Evolutionary conservation across 805 yeast genomes (phyloP).

Genomic region (Pichia scutulata): DNA sequence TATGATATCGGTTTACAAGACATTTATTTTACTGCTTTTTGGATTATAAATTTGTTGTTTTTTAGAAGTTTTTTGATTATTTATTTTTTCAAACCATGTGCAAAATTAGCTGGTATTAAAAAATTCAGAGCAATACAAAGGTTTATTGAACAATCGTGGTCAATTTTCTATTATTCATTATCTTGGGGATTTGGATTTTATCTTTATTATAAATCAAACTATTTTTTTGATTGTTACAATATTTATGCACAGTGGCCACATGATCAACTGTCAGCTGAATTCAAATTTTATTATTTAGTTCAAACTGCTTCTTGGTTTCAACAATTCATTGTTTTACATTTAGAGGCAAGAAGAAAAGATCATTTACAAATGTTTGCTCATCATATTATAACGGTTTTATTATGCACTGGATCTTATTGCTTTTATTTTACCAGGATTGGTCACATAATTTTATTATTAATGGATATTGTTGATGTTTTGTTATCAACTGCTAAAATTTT

Average conservation of each 20-base stretch:
- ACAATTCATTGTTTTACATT: slow-evolving; percentile 66
- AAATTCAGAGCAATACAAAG: slow-evolving; percentile 49
- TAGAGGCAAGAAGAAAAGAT: slow-evolving; percentile 78
- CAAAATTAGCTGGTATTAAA: slow-evolving; percentile 37
- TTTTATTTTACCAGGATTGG: slow-evolving; percentile 73
- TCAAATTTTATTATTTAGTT: slow-evolving; percentile 65
- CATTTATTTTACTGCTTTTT: slow-evolving; percentile 41
- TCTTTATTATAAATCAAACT: slow-evolving; percentile 50
- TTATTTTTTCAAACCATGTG: slow-evolving; percentile 50
- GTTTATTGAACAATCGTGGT: slow-evolving; percentile 87
- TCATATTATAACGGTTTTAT: slow-evolving; percentile 69
- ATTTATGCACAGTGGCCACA: slow-evolving; percentile 74
- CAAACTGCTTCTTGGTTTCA: slow-evolving; percentile 77
- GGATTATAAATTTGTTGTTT: slow-evolving; percentile 50
- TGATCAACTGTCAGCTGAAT: slow-evolving; percentile 38
- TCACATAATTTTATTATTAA: slow-evolving; percentile 63
- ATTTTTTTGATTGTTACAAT: slow-evolving; percentile 49
- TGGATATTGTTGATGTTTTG: slow-evolving; percentile 78
- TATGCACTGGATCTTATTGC: slow-evolving; percentile 65
- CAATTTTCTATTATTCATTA: slow-evolving; percentile 46
- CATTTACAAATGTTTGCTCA: slow-evolving; percentile 81
- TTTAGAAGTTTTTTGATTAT: slow-evolving; percentile 56
- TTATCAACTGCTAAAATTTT: slow-evolving; percentile 69
- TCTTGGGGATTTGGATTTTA: slow-evolving; percentile 52
- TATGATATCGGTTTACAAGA: slow-evolving; percentile 57